These are phyloP conservation scores for Haplosporangium sp. DNA, from an alignment of 371 early-diverging fungal genomes.

Conservation along the genomic window DNA sequence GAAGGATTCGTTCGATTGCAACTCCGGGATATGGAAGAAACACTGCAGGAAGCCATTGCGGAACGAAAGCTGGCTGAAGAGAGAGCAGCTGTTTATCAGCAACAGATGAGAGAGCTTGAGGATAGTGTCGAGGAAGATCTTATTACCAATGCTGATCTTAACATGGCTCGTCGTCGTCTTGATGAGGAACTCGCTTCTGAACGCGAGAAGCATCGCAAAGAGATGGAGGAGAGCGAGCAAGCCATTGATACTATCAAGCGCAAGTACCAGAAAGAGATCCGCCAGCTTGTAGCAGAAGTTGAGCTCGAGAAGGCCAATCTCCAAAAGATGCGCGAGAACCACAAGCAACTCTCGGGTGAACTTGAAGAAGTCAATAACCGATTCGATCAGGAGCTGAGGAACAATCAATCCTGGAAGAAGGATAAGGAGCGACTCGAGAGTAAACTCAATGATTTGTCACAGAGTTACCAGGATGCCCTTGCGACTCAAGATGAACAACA, in stretches of 20 bases:
- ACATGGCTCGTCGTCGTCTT: conserved; percentile 73
- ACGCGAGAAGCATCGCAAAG: conserved; percentile 75
- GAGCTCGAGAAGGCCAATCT: conserved; percentile 76
- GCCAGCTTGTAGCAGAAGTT: conserved; percentile 77
- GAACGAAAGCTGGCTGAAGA: conserved; percentile 74
- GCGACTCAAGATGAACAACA: conserved; percentile 66
- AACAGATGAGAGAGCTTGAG: conserved; percentile 73
- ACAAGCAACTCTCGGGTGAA: conserved; percentile 66
- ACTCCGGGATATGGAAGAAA: conserved; percentile 71
- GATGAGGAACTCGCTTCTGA: conserved; percentile 77
- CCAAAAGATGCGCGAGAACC: conserved; percentile 73
- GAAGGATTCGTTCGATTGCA: conserved; percentile 66
- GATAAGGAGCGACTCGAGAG: conserved; percentile 76
- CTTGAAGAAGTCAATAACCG: conserved; percentile 62
- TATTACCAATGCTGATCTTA: conserved; percentile 69
- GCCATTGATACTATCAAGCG: conserved; percentile 69
- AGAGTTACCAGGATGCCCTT: conserved; percentile 60
- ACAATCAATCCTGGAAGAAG: conserved; percentile 65
- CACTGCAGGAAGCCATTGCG: conserved; percentile 64
- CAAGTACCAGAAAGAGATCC: conserved; percentile 85
- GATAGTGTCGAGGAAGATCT: conserved; percentile 78
- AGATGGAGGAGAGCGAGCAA: conserved; percentile 77
- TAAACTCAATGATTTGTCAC: conserved; percentile 68
- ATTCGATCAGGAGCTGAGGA: conserved; percentile 69
- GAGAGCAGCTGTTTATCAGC: conserved; percentile 66